Evolutionary conservation across 177 flowering plant genomes (phyloP).

Genomic region (Tripterygium wilfordii): DNA sequence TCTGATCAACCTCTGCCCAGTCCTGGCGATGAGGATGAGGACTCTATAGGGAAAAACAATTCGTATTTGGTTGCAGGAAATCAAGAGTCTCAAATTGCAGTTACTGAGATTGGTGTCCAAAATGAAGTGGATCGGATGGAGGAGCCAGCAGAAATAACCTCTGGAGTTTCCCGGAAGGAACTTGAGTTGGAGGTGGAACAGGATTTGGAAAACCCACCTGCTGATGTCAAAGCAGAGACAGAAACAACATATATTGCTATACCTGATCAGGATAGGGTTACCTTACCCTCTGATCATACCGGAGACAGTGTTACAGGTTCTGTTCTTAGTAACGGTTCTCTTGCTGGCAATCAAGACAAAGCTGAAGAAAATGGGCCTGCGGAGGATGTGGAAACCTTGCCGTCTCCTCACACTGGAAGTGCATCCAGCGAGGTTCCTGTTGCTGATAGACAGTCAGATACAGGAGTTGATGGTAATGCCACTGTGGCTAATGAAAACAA

Average conservation of each 20-base stretch:
- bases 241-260: slow-evolving; percentile 7
- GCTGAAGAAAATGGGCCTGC: slow-evolving; percentile 5
- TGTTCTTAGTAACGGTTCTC: slow-evolving; percentile 1
- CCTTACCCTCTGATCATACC: slow-evolving; percentile 1
- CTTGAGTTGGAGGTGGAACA: background rate
- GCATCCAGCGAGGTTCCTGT: too few species aligned
- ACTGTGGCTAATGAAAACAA: background rate
- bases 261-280: slow-evolving; percentile 5
- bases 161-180: background rate
- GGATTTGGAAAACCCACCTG: slow-evolving; percentile 1
- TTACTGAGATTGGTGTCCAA: slow-evolving; percentile 11
- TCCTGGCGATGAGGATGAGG: too few species aligned
- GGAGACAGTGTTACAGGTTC: slow-evolving; percentile 7
- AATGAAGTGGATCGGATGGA: slow-evolving; percentile 7
- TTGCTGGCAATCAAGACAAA: slow-evolving; percentile 5
- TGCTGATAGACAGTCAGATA: too few species aligned
- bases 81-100: slow-evolving; percentile 1
- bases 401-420: slow-evolving; percentile 1
- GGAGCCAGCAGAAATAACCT: slow-evolving; percentile 2
- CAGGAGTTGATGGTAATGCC: background rate
- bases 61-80: slow-evolving; percentile 3
- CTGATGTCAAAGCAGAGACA: slow-evolving; percentile 3
- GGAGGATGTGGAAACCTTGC: slow-evolving; percentile 5
- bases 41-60: slow-evolving; percentile 4
- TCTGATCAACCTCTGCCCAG: too few species aligned